Evolutionary conservation across 2,329 filamentous ascomycete species (phyloP), one percentile per base, ranked within the genome.

Genomic region (Aspergillus quadricinctus): DNA sequence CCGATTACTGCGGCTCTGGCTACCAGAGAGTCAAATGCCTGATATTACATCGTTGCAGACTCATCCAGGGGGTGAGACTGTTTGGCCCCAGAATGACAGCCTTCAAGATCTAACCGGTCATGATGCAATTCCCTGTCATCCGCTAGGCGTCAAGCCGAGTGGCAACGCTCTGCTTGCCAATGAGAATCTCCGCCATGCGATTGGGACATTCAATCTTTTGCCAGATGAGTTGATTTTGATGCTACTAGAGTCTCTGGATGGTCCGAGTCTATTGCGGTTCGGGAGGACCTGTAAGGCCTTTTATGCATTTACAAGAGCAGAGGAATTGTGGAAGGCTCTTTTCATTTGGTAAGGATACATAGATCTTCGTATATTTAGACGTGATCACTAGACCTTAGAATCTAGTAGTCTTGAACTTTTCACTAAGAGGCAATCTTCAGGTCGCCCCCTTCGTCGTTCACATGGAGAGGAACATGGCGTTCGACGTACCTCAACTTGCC

Each of bases 271-370:
- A 52, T 73, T 87, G 55, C 76, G 74, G 7, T 76, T 97, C 45
- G 90, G 91, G 8, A 83, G 83, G 54, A 89, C 92, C 5, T 96
- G 92, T 78, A 90, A 86, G 71, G 92, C 90, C 53, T 76, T 97
- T 17, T 93, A 92, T 78, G 92, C 92, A 1, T 95, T 93, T 70
- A 89, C 88, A 54, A 81, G 87, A 50, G 85, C 85, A 49, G 93
- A 97, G 61, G 93, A 97, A 66, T 72, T 97, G 37, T 97, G 93
- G 93, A 92, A 94, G 73, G 75, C 86, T 19, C 74, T 96, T 21
- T 95, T 93, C 66, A 81, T 96, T 61, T 83, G 85, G 92, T 96
- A 86, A 84, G 90, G 86, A 57, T 52, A 11, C 45, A 49, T 54
- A 50, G 48, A 54, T 50, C 48, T 31, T 50, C 29, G 31, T 52